Conservation (phyloP, 2,329 filamentous ascomycete species). For the Blastomyces emzantsi region DNA sequence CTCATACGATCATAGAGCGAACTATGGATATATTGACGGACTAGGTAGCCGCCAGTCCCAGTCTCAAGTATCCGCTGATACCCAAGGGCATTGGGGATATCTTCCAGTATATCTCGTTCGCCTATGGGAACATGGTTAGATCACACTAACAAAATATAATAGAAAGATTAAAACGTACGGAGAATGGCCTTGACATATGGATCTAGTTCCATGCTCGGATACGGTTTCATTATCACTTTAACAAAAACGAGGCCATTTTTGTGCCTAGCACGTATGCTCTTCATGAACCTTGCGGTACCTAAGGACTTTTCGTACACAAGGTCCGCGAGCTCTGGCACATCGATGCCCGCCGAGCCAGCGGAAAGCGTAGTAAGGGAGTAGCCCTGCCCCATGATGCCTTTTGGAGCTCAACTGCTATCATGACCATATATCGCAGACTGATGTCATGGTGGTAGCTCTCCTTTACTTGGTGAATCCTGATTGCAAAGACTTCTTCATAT, state of each 20-base stretch:
- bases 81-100: constrained; percentile 81
- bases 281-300: constrained; percentile 90
- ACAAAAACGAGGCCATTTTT: constrained; percentile 86
- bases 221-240: constrained; percentile 92
- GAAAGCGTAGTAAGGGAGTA: constrained; percentile 90
- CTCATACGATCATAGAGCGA: constrained; percentile 90
- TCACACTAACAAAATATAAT: constrained; percentile 3
- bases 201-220: constrained; percentile 68
- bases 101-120: constrained; percentile 67
- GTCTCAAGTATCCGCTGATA: constrained; percentile 92
- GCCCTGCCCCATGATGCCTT: constrained; percentile 74
- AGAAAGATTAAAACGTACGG: constrained; percentile 43
- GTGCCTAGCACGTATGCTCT: constrained; percentile 83
- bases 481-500: neutral
- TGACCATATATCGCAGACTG: neutral
- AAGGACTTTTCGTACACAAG: constrained; percentile 87
- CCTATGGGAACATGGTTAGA: constrained; percentile 40
- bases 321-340: constrained; percentile 84
- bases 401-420: neutral
- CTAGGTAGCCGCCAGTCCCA: constrained; percentile 80
- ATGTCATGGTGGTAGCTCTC: neutral
- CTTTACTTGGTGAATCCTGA: neutral
- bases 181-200: constrained; percentile 69
- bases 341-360: constrained; percentile 84
- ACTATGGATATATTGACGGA: constrained; percentile 91